phyloP scores from a whole-genome alignment of 2,329 filamentous ascomycete genomes.

The Teratosphaeria gauchensis region DNA sequence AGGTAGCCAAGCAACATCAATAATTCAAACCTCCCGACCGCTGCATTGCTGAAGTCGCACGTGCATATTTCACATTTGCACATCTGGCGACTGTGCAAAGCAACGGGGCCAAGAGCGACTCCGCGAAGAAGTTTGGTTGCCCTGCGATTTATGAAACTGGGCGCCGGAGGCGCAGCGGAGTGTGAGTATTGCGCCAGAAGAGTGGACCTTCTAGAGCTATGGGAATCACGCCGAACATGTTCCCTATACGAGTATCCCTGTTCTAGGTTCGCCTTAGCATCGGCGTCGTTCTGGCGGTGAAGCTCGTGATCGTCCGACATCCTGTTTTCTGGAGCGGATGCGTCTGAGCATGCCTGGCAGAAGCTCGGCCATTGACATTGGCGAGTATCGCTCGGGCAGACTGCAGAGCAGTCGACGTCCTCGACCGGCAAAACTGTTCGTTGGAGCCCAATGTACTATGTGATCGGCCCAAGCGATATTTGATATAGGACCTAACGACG shows the following conservation, averaged over 20 bases:
- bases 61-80: background rate
- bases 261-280: background rate
- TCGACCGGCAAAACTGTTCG: too few species aligned
- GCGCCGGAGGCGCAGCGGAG: background rate
- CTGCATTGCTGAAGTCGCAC: background rate
- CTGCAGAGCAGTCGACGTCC: background rate
- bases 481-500: too few species aligned
- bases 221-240: constrained; percentile 10
- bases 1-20: background rate
- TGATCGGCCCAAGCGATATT: too few species aligned
- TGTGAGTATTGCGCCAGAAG: background rate
- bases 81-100: background rate
- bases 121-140: background rate
- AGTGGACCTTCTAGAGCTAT: constrained; percentile 1
- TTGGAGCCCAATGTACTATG: too few species aligned
- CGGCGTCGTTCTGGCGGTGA: constrained; percentile 11
- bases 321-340: background rate
- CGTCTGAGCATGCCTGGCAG: background rate
- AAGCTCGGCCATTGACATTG: background rate
- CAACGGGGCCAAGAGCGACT: background rate
- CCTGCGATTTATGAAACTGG: background rate
- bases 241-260: background rate
- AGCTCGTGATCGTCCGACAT: constrained; percentile 1
- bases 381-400: background rate
- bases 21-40: background rate